These are phyloP conservation scores for Bipolaris oryzae DNA, from an alignment of 2,329 filamentous ascomycete species.

Conservation along the genomic window DNA sequence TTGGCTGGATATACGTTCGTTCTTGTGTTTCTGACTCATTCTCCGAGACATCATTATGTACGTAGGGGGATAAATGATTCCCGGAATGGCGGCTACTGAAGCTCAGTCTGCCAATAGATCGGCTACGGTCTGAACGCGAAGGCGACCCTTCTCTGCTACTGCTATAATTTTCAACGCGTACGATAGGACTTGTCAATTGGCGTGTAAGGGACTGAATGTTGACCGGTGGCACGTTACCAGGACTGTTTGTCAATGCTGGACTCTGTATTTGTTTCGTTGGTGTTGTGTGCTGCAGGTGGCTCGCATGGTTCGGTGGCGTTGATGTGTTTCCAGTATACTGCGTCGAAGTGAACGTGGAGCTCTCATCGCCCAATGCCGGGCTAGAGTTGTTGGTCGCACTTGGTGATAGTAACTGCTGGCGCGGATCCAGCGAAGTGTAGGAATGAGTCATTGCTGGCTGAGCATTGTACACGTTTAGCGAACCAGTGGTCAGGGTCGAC, in stretches of 20 bases:
- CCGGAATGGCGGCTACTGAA: slow-evolving; percentile 43
- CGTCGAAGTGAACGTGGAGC: slow-evolving; percentile 24
- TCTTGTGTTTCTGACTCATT: slow-evolving; percentile 38
- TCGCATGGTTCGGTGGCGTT: slow-evolving; percentile 35
- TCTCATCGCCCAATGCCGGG: slow-evolving; percentile 42
- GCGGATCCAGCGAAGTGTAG: slow-evolving; percentile 32
- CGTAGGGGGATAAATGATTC: slow-evolving; percentile 48
- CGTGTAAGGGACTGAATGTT: slow-evolving; percentile 35
- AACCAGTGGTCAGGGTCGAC: slow-evolving; percentile 35
- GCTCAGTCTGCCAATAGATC: slow-evolving; percentile 44
- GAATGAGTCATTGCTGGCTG: slow-evolving; percentile 31
- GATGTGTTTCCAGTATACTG: slow-evolving; percentile 32
- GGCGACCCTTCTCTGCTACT: slow-evolving; percentile 46
- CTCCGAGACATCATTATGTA: slow-evolving; percentile 41
- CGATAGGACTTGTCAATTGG: slow-evolving; percentile 48
- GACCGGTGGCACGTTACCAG: slow-evolving; percentile 34
- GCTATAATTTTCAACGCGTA: slow-evolving; percentile 48
- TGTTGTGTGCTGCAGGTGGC: slow-evolving; percentile 32
- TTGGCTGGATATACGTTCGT: slow-evolving; percentile 24
- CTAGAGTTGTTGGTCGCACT: slow-evolving; percentile 46
- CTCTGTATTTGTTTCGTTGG: slow-evolving; percentile 46
- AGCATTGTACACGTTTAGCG: slow-evolving; percentile 40
- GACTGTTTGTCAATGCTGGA: slow-evolving; percentile 48
- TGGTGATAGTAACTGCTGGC: slow-evolving; percentile 45
- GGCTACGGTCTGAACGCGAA: slow-evolving; percentile 42